Conservation (phyloP, 2,329 filamentous ascomycete species). For the Seiridium cupressi region DNA sequence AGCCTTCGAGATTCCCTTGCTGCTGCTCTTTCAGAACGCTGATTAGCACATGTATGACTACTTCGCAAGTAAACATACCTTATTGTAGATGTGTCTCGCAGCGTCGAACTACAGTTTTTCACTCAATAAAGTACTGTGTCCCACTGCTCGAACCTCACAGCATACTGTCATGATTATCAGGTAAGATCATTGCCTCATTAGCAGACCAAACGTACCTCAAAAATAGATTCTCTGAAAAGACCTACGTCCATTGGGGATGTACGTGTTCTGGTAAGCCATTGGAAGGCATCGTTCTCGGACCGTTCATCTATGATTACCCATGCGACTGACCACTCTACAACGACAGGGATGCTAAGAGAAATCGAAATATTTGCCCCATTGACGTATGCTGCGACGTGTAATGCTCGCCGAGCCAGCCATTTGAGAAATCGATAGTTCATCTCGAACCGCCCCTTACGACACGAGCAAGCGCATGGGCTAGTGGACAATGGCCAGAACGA, state of each 20-base stretch:
- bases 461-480: no score
- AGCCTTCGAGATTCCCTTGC: no score
- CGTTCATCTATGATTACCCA: neutral
- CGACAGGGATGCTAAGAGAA: neutral
- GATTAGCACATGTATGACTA: neutral
- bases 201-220: neutral
- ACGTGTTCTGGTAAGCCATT: neutral
- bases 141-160: neutral
- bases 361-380: neutral
- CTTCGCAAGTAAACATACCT: neutral
- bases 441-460: no score
- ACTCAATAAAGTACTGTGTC: neutral
- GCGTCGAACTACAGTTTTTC: neutral
- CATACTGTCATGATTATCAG: neutral
- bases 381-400: neutral
- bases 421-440: no score
- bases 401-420: neutral
- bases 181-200: neutral
- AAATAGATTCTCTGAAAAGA: neutral
- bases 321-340: neutral
- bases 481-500: no score
- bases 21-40: no score
- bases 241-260: neutral
- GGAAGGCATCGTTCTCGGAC: neutral
- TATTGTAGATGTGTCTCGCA: neutral